Evolutionary conservation across 257 asterid species (phyloP).

Genomic region (Solanum sitiens): DNA sequence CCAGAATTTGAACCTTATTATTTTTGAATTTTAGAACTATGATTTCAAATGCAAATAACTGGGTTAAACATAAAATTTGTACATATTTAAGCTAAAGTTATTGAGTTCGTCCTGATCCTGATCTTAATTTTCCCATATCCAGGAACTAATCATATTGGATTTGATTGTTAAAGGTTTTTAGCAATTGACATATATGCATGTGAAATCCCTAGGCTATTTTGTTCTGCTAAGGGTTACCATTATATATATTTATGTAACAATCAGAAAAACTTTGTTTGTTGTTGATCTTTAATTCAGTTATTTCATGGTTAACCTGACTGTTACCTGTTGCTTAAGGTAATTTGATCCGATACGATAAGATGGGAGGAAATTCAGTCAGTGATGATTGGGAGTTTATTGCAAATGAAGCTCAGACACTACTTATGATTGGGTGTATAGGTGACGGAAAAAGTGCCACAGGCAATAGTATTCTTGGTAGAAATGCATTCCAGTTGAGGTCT

Average conservation of each 20-base stretch:
- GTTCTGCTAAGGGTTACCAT: not conserved
- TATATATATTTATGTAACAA: not conserved
- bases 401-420: slow-evolving; percentile 41
- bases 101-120: not conserved
- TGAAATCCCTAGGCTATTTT: not conserved
- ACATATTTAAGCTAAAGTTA: not conserved
- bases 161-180: not conserved
- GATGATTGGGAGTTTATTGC: slow-evolving; percentile 76
- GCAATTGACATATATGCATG: not conserved
- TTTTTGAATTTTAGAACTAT: not conserved
- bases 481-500: slow-evolving; percentile 50
- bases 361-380: slow-evolving; percentile 64
- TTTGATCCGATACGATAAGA: not conserved
- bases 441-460: slow-evolving; percentile 93
- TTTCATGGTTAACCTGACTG: not conserved
- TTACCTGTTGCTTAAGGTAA: not conserved
- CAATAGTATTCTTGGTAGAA: slow-evolving; percentile 51
- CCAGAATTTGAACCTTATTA: not conserved
- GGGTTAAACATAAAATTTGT: not conserved
- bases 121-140: not conserved
- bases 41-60: not conserved
- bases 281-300: not conserved
- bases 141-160: not conserved
- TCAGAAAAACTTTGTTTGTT: not conserved
- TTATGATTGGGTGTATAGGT: slow-evolving; percentile 72